A percentile compares a stretch with the other conserved stretches of the same genome.
Conservation (phyloP, 176 grass and related monocot genomes). For the Raddia distichophylla region DNA sequence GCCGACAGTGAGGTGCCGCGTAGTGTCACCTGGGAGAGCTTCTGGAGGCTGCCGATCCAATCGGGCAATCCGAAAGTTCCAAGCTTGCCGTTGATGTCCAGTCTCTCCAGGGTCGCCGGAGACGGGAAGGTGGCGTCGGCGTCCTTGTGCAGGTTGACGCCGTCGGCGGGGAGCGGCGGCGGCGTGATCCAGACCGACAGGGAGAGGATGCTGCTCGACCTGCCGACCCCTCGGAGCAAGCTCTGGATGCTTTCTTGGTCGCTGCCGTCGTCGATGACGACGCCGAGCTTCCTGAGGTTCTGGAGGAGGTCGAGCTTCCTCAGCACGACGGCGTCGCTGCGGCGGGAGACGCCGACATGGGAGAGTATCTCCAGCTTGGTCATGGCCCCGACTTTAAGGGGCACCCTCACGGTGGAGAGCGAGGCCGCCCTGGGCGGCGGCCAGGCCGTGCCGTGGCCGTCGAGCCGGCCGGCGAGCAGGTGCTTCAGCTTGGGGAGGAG, state of each 20-base stretch:
- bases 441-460: too few species aligned
- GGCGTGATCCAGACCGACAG: too few species aligned
- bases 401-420: too few species aligned
- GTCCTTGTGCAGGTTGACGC: background rate
- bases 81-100: background rate
- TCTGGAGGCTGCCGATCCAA: background rate
- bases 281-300: background rate
- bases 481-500: background rate
- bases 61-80: background rate
- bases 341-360: background rate
- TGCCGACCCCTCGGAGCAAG: background rate
- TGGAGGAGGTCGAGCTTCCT: fast-evolving
- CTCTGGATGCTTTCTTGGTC: background rate
- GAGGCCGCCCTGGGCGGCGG: too few species aligned
- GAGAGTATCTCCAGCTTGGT: too few species aligned
- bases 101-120: background rate
- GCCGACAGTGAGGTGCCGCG: background rate
- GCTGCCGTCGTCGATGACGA: background rate
- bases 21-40: background rate
- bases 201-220: too few species aligned
- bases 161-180: too few species aligned
- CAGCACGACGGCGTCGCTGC: background rate
- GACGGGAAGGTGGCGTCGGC: too few species aligned
- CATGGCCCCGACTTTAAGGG: too few species aligned
- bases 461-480: background rate